These are phyloP conservation scores for Solanum raphanifolium DNA, from an alignment of 257 asterid genomes.

Conservation along the genomic window DNA sequence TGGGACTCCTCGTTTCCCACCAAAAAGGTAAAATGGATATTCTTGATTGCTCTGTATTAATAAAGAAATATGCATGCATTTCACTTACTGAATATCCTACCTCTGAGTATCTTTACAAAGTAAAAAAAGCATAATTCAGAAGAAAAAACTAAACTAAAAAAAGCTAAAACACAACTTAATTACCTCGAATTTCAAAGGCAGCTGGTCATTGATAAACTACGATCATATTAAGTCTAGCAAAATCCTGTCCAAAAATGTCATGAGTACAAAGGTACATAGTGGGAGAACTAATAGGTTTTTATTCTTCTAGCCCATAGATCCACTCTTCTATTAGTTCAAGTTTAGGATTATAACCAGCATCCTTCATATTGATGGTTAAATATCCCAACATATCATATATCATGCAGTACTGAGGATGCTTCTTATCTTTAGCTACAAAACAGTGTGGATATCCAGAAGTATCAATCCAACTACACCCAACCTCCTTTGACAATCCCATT, in stretches of 20 bases:
- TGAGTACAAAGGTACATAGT: background rate
- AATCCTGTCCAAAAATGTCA: background rate
- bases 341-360: slow-evolving; percentile 29
- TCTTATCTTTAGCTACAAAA: slow-evolving; percentile 52
- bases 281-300: background rate
- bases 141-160: background rate
- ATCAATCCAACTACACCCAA: slow-evolving; percentile 88
- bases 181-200: too few relatives aligned
- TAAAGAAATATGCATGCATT: background rate
- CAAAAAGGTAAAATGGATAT: background rate
- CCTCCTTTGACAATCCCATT: slow-evolving; percentile 60
- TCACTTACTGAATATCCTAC: background rate
- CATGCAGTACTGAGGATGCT: slow-evolving; percentile 33
- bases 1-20: background rate
- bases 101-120: background rate
- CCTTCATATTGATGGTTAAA: slow-evolving; percentile 56
- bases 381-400: slow-evolving; percentile 36
- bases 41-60: background rate
- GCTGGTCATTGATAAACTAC: too few relatives aligned
- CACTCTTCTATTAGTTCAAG: slow-evolving; percentile 19
- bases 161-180: too few relatives aligned
- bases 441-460: slow-evolving; percentile 35
- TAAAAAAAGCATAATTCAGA: background rate
- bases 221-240: too few relatives aligned
- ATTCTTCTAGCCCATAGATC: slow-evolving; percentile 11